Base-by-base conservation (phyloP, 352 stramenopile species). In the Phytophthora idaei region DNA sequence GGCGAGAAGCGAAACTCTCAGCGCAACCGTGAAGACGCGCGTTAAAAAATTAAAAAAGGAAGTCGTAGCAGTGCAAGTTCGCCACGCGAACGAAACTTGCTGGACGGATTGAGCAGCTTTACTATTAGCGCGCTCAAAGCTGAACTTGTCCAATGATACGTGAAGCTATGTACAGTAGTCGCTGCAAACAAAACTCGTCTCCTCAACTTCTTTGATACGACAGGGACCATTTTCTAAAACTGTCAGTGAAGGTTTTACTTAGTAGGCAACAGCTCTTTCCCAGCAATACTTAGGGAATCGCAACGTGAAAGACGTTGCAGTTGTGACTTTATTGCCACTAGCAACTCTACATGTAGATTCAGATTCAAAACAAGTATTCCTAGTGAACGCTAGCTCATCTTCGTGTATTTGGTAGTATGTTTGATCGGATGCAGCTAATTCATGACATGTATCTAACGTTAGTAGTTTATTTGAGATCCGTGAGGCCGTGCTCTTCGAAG, bases 381-480 rank as follows among this genome's bases (percentile, higher is more conserved):
- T 37, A 8, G 32, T 37, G 8, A 37, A 37, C 32, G 8, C 32
- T 37, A 37, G 32, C 32, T 37, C 32, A 37, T 37, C 36, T 42
- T 42, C 17, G 36, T 42, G 36, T 42, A 42, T 42, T 42, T 42
- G n/a, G 12, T 11, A 42, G 36, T 42, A 42, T 47, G 27, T 27
- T 47, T 47, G 5, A 47, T 17, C 41, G 41, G 41, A 47, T 56
- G 32, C 49, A 71, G 58, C 21, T 59, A 63, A 63, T 71, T 75
- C 37, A 28, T 57, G 42, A 73, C 45, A 67, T 66, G 67, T 62
- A 67, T 69, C 47, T 69, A 64, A 51, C 46, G 36, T 41, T 46
- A 46, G 46, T 71, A 73, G 47, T 74, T 68, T 83, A 94, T 76
- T 94, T 94, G 65, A 94, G 73, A 59, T 93, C 86, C 25, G 81